Percentiles rank a stretch among this genome's conserved stretches.
phyloP scores from a whole-genome alignment of 148 eudicot genomes.

The Talinum fruticosum region DNA sequence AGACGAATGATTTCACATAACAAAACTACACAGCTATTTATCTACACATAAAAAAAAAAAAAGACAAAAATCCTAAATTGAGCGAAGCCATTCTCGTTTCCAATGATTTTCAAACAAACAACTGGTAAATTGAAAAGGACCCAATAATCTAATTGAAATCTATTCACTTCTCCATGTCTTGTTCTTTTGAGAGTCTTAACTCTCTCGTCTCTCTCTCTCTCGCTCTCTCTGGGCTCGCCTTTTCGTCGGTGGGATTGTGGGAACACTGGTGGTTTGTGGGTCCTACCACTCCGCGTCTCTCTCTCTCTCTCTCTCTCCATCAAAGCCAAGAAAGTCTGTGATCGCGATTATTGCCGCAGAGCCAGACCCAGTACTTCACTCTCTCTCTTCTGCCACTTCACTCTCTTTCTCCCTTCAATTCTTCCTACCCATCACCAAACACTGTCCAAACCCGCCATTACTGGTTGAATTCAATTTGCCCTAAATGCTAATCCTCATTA shows the following conservation, averaged over 20 bases:
- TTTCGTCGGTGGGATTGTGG: neutral
- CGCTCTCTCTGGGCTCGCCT: neutral
- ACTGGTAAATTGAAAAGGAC: neutral
- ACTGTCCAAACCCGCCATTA: neutral
- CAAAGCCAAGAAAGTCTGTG: neutral
- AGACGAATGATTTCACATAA: slow-evolving; percentile 16
- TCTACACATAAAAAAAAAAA: neutral
- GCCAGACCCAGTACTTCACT: slow-evolving; percentile 8
- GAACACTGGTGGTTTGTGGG: slow-evolving; percentile 7
- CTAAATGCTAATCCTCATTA: neutral
- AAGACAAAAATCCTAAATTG: neutral
- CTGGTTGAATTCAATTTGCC: neutral
- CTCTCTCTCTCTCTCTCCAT: slow-evolving; percentile 6
- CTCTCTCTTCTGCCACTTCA: neutral
- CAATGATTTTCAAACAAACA: neutral
- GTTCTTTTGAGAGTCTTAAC: neutral
- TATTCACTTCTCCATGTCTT: too few relatives aligned
- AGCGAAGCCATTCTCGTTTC: too few relatives aligned
- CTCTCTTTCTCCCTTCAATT: neutral
- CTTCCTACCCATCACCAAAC: neutral
- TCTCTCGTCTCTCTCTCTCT: too few relatives aligned
- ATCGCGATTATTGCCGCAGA: slow-evolving; percentile 3
- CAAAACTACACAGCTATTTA: neutral
- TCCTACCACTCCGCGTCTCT: slow-evolving; percentile 16
- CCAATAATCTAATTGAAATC: neutral